Base-by-base conservation (phyloP, 2,329 filamentous ascomycete species). In the Sporothrix humicola region DNA sequence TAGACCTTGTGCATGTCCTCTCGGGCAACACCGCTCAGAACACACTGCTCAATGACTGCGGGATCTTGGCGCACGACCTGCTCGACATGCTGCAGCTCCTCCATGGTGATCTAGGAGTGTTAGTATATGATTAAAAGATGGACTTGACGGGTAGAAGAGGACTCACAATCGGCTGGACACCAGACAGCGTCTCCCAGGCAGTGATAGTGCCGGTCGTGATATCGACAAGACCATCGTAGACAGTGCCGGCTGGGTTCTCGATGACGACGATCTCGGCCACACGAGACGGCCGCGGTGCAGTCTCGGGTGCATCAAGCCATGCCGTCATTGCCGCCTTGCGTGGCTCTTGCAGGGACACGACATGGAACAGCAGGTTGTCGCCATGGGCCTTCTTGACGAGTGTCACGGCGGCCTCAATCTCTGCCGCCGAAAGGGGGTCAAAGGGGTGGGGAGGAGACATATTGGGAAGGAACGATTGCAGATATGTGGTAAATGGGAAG, bases 1-100 rank as follows among this genome's bases (percentile, higher is more conserved):
- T 97, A 97, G 66, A 98, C 93, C 83, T 97, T 97, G 85, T 96
- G 85, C 95, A 98, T 97, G 75, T 97, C 93, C 77, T 92, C 87
- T 73, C 87, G 87, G 13, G 93, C 89, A 74, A 98, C 93, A 1
- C 95, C 95, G 74, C 94, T 88, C 74, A 97, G 88, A 7, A 88
- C 88, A 79, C 95, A 98, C 82, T 97, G 94, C 82, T 97, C 93
- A 77, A 97, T 96, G 74, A 97, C 94, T 78, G 92, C 92, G 15
- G 93, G 89, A 79, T 97, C 93, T 78, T 90, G 90, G 76, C 94
- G 89, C 74, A 90, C 89, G 63, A 95, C 83, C 73, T 88, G 86
- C 82, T 98, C 95, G 0, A 97, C 94, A 72, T 89, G 87, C 78
- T 94, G 89, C 50, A 97, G 86, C 81, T 97, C 95, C 79, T 97